These are phyloP conservation scores for Crinitomyces ghanaensis DNA, from an alignment of 805 yeast genomes.

Conservation along the genomic window DNA sequence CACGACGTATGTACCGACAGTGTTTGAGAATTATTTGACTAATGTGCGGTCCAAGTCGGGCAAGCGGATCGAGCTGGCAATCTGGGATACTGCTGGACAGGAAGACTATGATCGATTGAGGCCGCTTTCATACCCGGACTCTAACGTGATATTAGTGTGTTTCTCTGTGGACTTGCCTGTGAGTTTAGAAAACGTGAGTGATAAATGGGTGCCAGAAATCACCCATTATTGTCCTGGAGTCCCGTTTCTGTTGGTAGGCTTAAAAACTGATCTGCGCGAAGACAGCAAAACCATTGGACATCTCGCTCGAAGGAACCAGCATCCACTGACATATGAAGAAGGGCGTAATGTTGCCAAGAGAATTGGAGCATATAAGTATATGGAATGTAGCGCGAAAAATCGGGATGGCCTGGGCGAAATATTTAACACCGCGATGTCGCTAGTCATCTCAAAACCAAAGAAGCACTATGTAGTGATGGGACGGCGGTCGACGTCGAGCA, in stretches of 20 bases:
- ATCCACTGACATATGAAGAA: slow-evolving; percentile 26
- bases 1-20: slow-evolving; percentile 64
- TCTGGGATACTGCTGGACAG: slow-evolving; percentile 90
- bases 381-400: slow-evolving; percentile 68
- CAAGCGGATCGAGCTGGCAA: slow-evolving; percentile 51
- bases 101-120: slow-evolving; percentile 75
- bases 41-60: slow-evolving; percentile 38
- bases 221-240: slow-evolving; percentile 69
- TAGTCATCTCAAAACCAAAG: too few species aligned
- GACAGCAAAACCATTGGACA: slow-evolving; percentile 15
- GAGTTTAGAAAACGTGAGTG: slow-evolving; percentile 61
- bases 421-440: slow-evolving; percentile 48
- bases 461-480: too few species aligned
- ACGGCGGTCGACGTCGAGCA: too few species aligned
- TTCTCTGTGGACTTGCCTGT: slow-evolving; percentile 54
- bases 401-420: slow-evolving; percentile 51
- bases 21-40: slow-evolving; percentile 68
- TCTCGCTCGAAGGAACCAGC: slow-evolving; percentile 19
- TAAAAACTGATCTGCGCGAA: slow-evolving; percentile 53
- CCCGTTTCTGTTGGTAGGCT: slow-evolving; percentile 72
- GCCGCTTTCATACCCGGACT: slow-evolving; percentile 71
- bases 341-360: slow-evolving; percentile 45
- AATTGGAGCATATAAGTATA: slow-evolving; percentile 58
- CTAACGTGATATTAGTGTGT: slow-evolving; percentile 62
- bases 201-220: slow-evolving; percentile 83